Evolutionary conservation across 2,329 filamentous ascomycete genomes (phyloP).

Genomic region (Apiospora kogelbergensis): DNA sequence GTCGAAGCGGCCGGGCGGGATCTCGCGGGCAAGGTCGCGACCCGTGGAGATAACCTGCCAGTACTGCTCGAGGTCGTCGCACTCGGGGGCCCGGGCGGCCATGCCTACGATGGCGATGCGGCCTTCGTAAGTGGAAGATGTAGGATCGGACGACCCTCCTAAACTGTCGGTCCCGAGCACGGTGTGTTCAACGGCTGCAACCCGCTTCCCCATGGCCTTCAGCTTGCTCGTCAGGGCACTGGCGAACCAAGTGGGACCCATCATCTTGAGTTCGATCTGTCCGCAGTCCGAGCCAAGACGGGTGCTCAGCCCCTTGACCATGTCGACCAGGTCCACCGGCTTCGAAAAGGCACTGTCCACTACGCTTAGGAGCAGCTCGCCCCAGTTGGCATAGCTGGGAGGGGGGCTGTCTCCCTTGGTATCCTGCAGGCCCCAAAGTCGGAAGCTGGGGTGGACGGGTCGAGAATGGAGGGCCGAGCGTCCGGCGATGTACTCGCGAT

Average conservation of each 20-base stretch:
- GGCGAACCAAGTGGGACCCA: background rate
- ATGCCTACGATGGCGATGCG: background rate
- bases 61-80: background rate
- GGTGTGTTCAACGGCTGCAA: no score
- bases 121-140: background rate
- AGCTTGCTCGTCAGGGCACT: background rate
- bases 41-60: background rate
- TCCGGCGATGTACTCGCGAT: background rate
- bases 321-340: background rate
- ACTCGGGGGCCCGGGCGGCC: no score
- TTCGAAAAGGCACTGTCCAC: background rate
- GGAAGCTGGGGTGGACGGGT: background rate
- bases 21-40: background rate
- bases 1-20: background rate
- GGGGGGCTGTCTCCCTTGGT: background rate
- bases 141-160: no score
- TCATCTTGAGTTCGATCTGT: background rate
- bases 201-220: no score
- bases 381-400: background rate
- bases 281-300: background rate
- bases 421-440: background rate
- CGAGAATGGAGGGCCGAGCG: background rate
- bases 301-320: background rate
- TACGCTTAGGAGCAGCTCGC: background rate
- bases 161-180: no score